These are phyloP conservation scores for Hyphopichia burtonii DNA, from an alignment of 1,139 yeast genomes.

Conservation along the genomic window DNA sequence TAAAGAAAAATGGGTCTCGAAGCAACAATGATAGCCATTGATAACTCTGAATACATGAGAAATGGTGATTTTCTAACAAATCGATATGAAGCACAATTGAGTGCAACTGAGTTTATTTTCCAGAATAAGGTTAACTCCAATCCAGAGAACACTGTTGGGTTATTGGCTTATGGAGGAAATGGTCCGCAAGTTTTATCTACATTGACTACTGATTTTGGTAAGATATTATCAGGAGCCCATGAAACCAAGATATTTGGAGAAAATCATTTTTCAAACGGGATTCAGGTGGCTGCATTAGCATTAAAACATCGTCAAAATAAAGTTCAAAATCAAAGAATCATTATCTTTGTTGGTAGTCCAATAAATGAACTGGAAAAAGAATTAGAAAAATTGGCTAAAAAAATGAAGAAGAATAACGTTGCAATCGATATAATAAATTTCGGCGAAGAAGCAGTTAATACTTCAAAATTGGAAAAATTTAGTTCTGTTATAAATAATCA, in stretches of 20 bases:
- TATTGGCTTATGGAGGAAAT: slow-evolving; percentile 83
- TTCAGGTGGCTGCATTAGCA: slow-evolving; percentile 96
- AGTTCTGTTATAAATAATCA: slow-evolving; percentile 68
- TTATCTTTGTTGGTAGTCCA: slow-evolving; percentile 90
- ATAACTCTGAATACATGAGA: slow-evolving; percentile 93
- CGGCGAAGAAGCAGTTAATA: slow-evolving; percentile 83
- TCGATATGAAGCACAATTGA: slow-evolving; percentile 89
- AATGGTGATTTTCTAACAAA: slow-evolving; percentile 92
- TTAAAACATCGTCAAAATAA: slow-evolving; percentile 95
- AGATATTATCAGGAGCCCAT: slow-evolving; percentile 82
- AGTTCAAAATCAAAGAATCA: slow-evolving; percentile 86
- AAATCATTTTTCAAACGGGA: slow-evolving; percentile 73
- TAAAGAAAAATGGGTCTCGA: slow-evolving; percentile 72
- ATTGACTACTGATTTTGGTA: slow-evolving; percentile 84
- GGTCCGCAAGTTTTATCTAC: slow-evolving; percentile 86
- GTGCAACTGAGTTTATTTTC: slow-evolving; percentile 87
- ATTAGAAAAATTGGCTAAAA: slow-evolving; percentile 82
- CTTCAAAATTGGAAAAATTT: slow-evolving; percentile 78
- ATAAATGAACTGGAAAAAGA: slow-evolving; percentile 68
- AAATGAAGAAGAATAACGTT: slow-evolving; percentile 89
- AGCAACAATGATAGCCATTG: slow-evolving; percentile 93
- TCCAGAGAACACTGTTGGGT: slow-evolving; percentile 93
- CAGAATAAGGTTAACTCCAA: slow-evolving; percentile 82
- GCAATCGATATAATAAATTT: slow-evolving; percentile 89
- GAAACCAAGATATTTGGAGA: slow-evolving; percentile 73